Base-by-base conservation (phyloP, 371 early-diverging fungal genomes). In the Rhizopus stolonifer region DNA sequence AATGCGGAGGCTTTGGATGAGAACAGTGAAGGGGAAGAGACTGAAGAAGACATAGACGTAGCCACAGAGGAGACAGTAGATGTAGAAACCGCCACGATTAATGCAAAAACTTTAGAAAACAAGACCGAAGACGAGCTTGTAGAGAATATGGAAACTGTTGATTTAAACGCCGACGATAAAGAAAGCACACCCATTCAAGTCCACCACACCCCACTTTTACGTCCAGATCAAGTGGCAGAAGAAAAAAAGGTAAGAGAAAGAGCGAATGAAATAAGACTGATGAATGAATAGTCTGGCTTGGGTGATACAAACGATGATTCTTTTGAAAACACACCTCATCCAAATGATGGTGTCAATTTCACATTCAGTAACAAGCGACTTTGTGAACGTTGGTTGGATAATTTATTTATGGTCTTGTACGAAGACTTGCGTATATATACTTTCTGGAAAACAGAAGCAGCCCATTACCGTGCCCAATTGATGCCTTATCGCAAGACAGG, bases 321-420 rank as follows among this genome's bases (percentile, higher is more conserved):
- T 21, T 14, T 19, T 17, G 5, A 15, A 43, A 44, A 17, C 3
- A 21, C 44, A 24, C 53, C 53, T 23, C 43, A 52, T 24, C 53
- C 53, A 23, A 52, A 40, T 15, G 53, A 52, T 24, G 53, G 53
- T 33, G 61, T 61, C 18, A 63, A 69, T 47, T 84, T 84, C 46
- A 80, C 84, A 21, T 92, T 93, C 63, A 85, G 88, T 44, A 89
- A 91, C 76, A 97, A 98, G 78, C 83, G 98, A 15, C 83, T 98
- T 34, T 98, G 98, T 61, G 98, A 98, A 62, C 92, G 96, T 60
- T 98, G 98, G 98, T 80, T 98, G 59, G 98, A 98, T 69, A 94
- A 96, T 66, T 77, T 96, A 34, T 96, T 97, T 54, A 95, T 96
- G 96, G 93, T 97, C 3, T 71, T 98, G 34, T 98, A 95, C 57